phyloP scores from a whole-genome alignment of 306 rosid species.

The Cajanus cajan region DNA sequence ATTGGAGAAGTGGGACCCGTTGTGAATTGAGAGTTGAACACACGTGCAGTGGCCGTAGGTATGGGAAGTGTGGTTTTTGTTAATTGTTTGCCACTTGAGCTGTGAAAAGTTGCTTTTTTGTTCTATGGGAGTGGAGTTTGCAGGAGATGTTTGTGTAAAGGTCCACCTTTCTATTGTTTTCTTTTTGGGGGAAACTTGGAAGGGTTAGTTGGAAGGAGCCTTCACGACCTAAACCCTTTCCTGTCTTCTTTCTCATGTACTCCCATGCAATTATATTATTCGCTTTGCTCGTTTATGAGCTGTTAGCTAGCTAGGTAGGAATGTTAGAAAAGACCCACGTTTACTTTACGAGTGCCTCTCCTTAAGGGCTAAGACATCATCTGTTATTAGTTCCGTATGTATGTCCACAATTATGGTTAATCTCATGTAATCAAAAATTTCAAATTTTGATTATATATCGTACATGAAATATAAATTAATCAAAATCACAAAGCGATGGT shows the following conservation, averaged over 20 bases:
- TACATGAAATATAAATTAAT: too few species aligned
- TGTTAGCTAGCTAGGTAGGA: constrained; percentile 17
- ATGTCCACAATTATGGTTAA: too few species aligned
- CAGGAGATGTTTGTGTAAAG: constrained; percentile 26
- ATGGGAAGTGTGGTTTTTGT: constrained; percentile 21
- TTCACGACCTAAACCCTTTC: constrained; percentile 24
- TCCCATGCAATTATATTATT: constrained; percentile 23
- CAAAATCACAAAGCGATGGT: too few species aligned
- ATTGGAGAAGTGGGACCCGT: constrained; percentile 7
- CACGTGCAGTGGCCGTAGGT: constrained; percentile 25
- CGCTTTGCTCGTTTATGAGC: background rate
- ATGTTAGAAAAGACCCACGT: constrained; percentile 5
- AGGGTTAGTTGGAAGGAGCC: constrained; percentile 17
- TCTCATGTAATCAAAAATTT: too few species aligned
- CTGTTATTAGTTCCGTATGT: background rate
- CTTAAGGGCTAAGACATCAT: constrained; percentile 17
- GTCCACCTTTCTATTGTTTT: constrained; percentile 22
- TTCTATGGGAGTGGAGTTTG: constrained; percentile 23
- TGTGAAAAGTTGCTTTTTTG: constrained; percentile 26
- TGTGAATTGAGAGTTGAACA: background rate
- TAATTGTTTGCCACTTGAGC: constrained; percentile 28
- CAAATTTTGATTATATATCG: too few species aligned
- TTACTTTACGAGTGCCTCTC: constrained; percentile 13
- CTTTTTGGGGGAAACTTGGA: constrained; percentile 8
- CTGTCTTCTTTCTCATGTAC: constrained; percentile 18